A percentile compares a stretch with the other conserved stretches of the same genome.
phyloP scores from a whole-genome alignment of 306 rosid species.

The Phaseolus lunatus region DNA sequence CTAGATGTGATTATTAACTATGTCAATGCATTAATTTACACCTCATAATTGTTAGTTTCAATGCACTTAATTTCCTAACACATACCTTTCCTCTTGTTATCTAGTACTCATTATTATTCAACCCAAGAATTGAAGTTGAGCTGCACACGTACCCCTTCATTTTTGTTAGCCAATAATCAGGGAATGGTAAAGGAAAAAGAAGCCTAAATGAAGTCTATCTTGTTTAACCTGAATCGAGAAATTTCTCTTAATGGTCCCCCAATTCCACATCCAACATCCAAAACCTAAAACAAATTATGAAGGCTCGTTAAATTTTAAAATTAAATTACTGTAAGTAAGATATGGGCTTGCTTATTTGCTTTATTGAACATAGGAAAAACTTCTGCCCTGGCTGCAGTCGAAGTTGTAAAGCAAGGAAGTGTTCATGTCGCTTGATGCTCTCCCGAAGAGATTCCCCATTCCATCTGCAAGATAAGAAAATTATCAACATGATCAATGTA shows the following conservation, averaged over 20 bases:
- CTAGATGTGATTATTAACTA: not conserved
- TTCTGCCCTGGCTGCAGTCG: constrained; percentile 83
- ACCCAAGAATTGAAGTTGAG: constrained; percentile 75
- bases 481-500: not conserved
- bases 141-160: constrained; percentile 52
- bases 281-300: constrained; percentile 58
- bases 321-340: not conserved
- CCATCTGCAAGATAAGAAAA: constrained; percentile 63
- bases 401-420: constrained; percentile 91
- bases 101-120: constrained; percentile 98
- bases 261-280: constrained; percentile 98
- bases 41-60: not conserved
- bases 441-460: constrained; percentile 87
- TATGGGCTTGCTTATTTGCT: constrained; percentile 5
- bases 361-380: constrained; percentile 53
- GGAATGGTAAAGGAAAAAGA: not conserved
- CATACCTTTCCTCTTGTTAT: constrained; percentile 88
- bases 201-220: not conserved
- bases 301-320: constrained; percentile 12
- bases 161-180: constrained; percentile 17
- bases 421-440: constrained; percentile 94
- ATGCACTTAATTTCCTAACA: constrained; percentile 23
- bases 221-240: constrained; percentile 79
- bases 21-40: constrained; percentile 7
- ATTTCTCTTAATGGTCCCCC: constrained; percentile 96